Evolutionary conservation across 768 basidiomycete species (phyloP).

Genomic region (Scleroderma citrinum): DNA sequence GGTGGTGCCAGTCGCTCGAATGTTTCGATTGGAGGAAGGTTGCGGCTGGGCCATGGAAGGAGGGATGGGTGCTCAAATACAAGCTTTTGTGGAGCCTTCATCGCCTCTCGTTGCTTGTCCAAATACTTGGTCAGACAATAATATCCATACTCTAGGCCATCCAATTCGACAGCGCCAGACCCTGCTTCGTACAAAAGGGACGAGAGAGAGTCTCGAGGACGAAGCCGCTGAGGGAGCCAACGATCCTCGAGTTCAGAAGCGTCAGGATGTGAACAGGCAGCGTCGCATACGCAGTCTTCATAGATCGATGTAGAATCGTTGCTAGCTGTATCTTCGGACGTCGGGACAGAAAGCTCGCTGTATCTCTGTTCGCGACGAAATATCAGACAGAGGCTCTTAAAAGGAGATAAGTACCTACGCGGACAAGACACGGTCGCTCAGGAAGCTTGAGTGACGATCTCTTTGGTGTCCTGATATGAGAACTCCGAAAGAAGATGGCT

Average conservation of each 20-base stretch:
- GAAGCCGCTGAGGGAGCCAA: conserved; percentile 5
- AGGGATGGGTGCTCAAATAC: conserved; percentile 17
- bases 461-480: conserved; percentile 13
- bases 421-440: conserved; percentile 23
- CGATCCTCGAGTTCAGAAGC: conserved; percentile 13
- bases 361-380: conserved; percentile 9
- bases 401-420: conserved; percentile 11
- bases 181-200: conserved; percentile 26
- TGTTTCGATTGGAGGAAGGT: not conserved
- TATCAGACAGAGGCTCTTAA: not conserved
- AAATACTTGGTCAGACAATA: conserved; percentile 22
- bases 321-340: conserved; percentile 1
- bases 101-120: conserved; percentile 23
- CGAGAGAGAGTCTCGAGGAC: conserved; percentile 6
- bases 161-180: conserved; percentile 21
- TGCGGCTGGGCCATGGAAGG: conserved; percentile 14
- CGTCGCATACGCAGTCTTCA: conserved; percentile 23
- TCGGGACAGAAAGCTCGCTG: not conserved
- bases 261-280: conserved; percentile 15
- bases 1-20: not conserved
- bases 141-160: conserved; percentile 19
- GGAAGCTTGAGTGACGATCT: conserved; percentile 10
- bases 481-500: conserved; percentile 14
- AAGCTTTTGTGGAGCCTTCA: conserved; percentile 10
- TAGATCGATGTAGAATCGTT: conserved; percentile 20